Evolutionary conservation across 208 protist species (phyloP), one percentile per base, ranked within the genome.

Genomic region (Crithidia thermophila): DNA sequence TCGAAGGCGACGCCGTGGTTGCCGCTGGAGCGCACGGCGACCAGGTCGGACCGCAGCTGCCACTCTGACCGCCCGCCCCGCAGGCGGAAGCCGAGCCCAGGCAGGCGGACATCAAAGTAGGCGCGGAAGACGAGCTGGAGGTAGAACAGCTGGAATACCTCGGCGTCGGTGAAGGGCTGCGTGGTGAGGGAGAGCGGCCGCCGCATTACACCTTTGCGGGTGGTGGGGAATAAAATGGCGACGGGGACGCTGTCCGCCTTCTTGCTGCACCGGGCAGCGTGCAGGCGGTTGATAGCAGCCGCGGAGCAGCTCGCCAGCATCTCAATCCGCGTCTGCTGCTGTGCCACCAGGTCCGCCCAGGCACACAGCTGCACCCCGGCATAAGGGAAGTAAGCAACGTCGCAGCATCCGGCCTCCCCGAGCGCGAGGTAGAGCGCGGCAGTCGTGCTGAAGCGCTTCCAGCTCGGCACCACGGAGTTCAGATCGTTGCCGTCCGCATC

Each of bases 111-210:
- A 59, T 95, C 87, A 64, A 83, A 90, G 55, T 85, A 80, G 25
- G 80, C 82, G 58, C 90, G 87, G 40, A 95, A 86, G 40, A 93
- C 50, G 25, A 95, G 85, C 58, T 95, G 90, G 13, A 93, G 21
- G 71, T 93, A 93, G 50, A 91, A 84, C 1, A 93, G 75, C 76
- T 95, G 87, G 64, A 95, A 95, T 23, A 95, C 75, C 67, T 95
- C 90, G 3, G 81, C 85, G 49, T 95, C 90, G 43, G 75, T 79
- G 66, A 92, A 95, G 18, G 87, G 81, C 43, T 80, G 46, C 33
- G 84, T 86, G 9, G 71, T 77, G 33, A 88, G 70, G 14, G 75
- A 84, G 14, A 69, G 53, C 1, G 75, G 72, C 1, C 46, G 39
- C 10, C 67, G 66, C 47, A 77, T 59, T 13, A 64, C 45, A 9